Base-by-base conservation (phyloP, 1,139 yeast genomes). In the Taphrina pruni region DNA sequence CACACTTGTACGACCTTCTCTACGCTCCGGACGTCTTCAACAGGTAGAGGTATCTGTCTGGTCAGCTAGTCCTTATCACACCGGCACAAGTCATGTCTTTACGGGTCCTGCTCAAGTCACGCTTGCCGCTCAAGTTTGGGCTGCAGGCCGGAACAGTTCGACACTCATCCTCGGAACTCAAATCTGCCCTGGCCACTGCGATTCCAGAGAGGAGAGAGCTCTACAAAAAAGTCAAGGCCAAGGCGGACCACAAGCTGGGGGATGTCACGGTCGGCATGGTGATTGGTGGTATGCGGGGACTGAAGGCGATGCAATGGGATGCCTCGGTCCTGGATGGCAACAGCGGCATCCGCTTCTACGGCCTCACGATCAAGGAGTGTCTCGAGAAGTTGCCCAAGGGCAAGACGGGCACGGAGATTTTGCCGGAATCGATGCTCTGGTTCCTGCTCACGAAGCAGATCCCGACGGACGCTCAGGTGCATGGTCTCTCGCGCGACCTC, bases 341-440 rank as follows among this genome's bases (percentile, higher is more conserved):
- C 61, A 80, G 80, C 65, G 88, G 88, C 12, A 85, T 85, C 72
- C 81, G 83, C 52, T 85, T 85, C 78, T 87, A 84, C 73, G 87
- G 87, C 43, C 77, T 77, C 71, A 82, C 87, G 41, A 85, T 85
- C 73, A 77, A 81, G 71, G 85, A 85, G 66, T 83, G 86, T 74
- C 87, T 83, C 75, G 72, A 76, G 39, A 69, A 77, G 48, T 75
- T 80, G 51, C 87, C 87, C 58, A 81, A 81, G 72, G 80, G 81
- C 38, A 75, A 74, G 36, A 81, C 79, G 78, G 69, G 66, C 51
- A 60, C 66, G 8, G 66, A 60, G 65, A 79, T 80, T 76, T 78
- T 81, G 11, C 97, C 97, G 76, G 97, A 92, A 83, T 93, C 96
- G 75, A 85, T 91, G 81, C 87, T 90, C 81, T 91, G 97, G 97